phyloP scores from a whole-genome alignment of 2,329 filamentous ascomycete species.

The Fusarium concolor region DNA sequence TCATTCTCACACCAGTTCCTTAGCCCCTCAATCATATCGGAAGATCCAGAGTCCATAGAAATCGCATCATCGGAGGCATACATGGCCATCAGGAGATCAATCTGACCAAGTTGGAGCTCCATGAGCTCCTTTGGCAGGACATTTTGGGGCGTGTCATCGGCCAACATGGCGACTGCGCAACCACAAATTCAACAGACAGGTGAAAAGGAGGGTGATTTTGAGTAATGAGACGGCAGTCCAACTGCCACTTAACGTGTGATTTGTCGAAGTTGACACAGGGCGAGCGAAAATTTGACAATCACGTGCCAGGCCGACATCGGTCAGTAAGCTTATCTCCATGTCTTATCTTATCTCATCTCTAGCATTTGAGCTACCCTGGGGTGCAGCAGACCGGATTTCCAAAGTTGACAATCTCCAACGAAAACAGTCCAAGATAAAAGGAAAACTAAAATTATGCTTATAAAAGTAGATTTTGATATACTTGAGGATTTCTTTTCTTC shows the following conservation, averaged over 20 bases:
- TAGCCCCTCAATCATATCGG: constrained; percentile 29
- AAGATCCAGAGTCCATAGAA: constrained; percentile 42
- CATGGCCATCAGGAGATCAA: constrained; percentile 66
- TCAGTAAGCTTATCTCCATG: not conserved
- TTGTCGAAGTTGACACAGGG: not conserved
- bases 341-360: not conserved
- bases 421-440: too few species aligned
- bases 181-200: fast-evolving
- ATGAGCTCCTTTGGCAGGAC: constrained; percentile 57
- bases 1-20: constrained; percentile 42
- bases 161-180: not conserved
- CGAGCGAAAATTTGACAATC: constrained; percentile 2
- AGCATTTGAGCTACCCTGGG: too few species aligned
- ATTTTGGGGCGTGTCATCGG: not conserved
- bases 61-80: constrained; percentile 56
- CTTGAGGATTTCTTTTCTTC: too few species aligned
- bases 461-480: too few species aligned
- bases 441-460: too few species aligned
- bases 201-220: fast-evolving
- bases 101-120: constrained; percentile 60
- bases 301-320: not conserved
- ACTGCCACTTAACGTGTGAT: constrained; percentile 8
- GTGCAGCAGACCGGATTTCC: too few species aligned
- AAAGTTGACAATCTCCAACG: too few species aligned
- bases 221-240: too few species aligned